Conservation (phyloP, 495 filamentous ascomycete species). For the Aspergillus coremiiformis region DNA sequence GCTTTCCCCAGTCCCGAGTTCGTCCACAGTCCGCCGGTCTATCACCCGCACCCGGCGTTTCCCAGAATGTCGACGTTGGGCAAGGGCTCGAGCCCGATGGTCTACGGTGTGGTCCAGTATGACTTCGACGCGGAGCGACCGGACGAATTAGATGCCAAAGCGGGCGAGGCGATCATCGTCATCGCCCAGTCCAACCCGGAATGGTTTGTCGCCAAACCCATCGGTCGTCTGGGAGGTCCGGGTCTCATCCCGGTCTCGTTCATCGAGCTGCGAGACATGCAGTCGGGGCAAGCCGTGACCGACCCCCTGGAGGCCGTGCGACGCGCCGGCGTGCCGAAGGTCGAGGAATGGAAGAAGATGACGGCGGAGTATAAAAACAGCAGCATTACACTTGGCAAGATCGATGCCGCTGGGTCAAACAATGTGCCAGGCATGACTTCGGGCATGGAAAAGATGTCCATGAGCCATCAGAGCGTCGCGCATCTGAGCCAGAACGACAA, state of each 20-base stretch:
- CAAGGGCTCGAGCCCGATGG: conserved; percentile 71
- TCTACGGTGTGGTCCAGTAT: conserved; percentile 94
- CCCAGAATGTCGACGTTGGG: conserved; percentile 46
- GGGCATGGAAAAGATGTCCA: conserved; percentile 73
- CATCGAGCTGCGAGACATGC: conserved; percentile 94
- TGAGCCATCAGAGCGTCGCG: conserved; percentile 39
- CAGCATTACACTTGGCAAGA: conserved; percentile 89
- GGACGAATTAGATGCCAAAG: conserved; percentile 90
- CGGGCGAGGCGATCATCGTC: conserved; percentile 93
- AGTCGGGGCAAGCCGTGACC: conserved; percentile 68
- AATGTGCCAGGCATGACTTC: conserved; percentile 50
- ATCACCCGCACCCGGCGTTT: conserved; percentile 33
- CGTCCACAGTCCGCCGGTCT: conserved; percentile 19
- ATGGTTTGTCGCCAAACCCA: conserved; percentile 99
- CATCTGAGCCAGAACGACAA: conserved; percentile 40
- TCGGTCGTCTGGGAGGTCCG: conserved; percentile 86
- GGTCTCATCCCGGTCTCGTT: conserved; percentile 96
- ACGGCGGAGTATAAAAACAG: conserved; percentile 98
- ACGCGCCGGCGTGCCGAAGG: conserved; percentile 87
- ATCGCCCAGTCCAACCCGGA: conserved; percentile 99
- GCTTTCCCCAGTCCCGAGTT: conserved; percentile 31
- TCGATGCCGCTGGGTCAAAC: conserved; percentile 45
- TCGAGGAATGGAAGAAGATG: conserved; percentile 99
- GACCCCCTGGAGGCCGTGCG: conserved; percentile 83
- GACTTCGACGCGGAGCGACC: conserved; percentile 93